A percentile compares a stretch with the other conserved stretches of the same genome.
Evolutionary conservation across 768 basidiomycete genomes (phyloP).

Genomic region (Ephemerocybe angulata): DNA sequence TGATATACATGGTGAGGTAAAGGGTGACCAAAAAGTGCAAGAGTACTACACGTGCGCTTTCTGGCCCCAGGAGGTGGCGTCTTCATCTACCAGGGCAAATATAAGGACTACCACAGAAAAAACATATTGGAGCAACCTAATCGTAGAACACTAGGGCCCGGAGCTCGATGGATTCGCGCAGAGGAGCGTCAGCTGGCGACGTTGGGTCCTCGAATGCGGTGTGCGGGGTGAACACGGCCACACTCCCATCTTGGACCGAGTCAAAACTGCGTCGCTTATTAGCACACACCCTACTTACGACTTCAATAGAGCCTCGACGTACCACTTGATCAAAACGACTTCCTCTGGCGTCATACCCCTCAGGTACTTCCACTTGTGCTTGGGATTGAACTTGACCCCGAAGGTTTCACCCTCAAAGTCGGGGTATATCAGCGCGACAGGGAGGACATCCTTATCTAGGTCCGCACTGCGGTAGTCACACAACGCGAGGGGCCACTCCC

Average conservation of each 20-base stretch:
- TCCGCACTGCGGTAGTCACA: conserved; percentile 42
- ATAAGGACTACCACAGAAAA: too few relatives aligned
- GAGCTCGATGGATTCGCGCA: conserved; percentile 49
- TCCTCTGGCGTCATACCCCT: conserved; percentile 46
- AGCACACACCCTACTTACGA: neutral
- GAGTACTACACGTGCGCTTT: too few relatives aligned
- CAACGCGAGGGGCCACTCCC: conserved; percentile 37
- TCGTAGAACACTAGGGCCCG: conserved; percentile 50
- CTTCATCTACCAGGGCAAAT: too few relatives aligned
- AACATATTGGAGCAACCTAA: too few relatives aligned
- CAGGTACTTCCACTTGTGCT: conserved; percentile 51
- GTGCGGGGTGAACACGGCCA: conserved; percentile 48
- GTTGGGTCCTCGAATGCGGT: conserved; percentile 45
- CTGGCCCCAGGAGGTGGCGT: too few relatives aligned
- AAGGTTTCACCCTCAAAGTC: conserved; percentile 50
- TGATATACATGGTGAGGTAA: too few relatives aligned
- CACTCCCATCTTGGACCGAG: conserved; percentile 33
- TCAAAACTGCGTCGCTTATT: conserved; percentile 28
- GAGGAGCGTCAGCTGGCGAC: conserved; percentile 38
- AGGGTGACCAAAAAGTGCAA: too few relatives aligned
- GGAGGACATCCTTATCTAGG: conserved; percentile 36
- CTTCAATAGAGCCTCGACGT: conserved; percentile 11
- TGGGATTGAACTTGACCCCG: conserved; percentile 40
- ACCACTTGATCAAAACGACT: conserved; percentile 52
- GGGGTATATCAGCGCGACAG: conserved; percentile 43